These are phyloP conservation scores for Silene uniflora DNA, from an alignment of 148 eudicot genomes.

Conservation along the genomic window DNA sequence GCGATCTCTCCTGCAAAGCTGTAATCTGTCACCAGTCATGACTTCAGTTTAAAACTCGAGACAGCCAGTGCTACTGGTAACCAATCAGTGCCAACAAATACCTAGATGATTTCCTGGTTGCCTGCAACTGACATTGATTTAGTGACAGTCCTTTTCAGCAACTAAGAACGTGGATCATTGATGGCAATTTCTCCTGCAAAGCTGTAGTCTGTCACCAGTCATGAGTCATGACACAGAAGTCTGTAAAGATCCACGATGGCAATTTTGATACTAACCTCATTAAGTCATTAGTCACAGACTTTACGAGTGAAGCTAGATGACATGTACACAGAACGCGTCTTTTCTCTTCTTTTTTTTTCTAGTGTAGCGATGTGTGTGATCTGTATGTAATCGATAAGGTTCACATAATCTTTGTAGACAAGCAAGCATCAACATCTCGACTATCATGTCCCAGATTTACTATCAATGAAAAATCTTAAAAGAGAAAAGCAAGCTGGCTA, in stretches of 20 bases:
- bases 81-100: conserved; percentile 32
- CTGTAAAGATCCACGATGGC: neutral
- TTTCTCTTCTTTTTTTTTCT: neutral
- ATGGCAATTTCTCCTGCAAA: conserved; percentile 60
- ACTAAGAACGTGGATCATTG: conserved; percentile 64
- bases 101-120: conserved; percentile 56
- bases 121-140: conserved; percentile 35
- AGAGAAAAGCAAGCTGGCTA: neutral
- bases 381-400: neutral
- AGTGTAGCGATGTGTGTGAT: neutral
- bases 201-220: conserved; percentile 71
- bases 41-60: conserved; percentile 31
- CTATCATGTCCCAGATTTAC: too few species aligned
- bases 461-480: neutral
- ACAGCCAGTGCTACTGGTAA: conserved; percentile 21
- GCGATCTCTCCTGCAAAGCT: conserved; percentile 63
- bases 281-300: too few species aligned
- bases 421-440: too few species aligned
- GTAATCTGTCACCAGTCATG: conserved; percentile 71
- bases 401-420: too few species aligned
- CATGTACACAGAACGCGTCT: neutral
- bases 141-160: conserved; percentile 43
- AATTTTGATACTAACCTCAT: neutral
- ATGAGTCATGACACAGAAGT: conserved; percentile 20
- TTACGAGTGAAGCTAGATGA: neutral